Percentiles rank a stretch among this genome's conserved stretches.
These are phyloP conservation scores for Solanum pennellii DNA, from an alignment of 257 asterid genomes.

Conservation along the genomic window DNA sequence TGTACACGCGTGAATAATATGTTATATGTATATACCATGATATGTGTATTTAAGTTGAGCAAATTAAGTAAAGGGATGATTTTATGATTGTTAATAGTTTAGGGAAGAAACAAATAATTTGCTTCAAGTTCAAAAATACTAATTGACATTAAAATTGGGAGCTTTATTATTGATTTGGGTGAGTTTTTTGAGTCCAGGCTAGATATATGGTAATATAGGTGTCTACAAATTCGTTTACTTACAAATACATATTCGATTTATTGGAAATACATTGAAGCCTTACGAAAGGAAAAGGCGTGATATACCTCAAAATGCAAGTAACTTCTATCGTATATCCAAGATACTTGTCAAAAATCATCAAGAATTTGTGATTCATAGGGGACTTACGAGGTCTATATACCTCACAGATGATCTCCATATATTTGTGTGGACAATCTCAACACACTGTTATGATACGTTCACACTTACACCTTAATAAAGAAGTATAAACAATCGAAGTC, in stretches of 20 bases:
- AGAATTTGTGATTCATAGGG: neutral
- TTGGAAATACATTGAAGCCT: neutral
- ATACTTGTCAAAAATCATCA: neutral
- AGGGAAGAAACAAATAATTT: no score
- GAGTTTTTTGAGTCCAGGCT: neutral
- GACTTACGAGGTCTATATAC: neutral
- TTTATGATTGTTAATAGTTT: neutral
- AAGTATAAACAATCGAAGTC: neutral
- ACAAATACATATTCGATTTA: neutral
- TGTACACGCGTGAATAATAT: neutral
- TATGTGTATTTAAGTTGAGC: neutral
- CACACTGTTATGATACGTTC: neutral
- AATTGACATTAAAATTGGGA: neutral
- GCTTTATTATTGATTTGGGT: neutral
- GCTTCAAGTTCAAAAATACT: neutral
- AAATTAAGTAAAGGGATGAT: neutral
- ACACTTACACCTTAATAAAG: neutral
- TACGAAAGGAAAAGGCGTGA: neutral
- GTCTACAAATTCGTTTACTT: neutral
- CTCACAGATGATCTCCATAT: neutral
- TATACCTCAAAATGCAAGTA: neutral
- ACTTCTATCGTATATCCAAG: neutral
- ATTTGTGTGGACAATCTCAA: neutral
- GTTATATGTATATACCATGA: neutral
- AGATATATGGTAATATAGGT: no score